Evolutionary conservation across 106 monocot genomes (phyloP), one percentile per base, ranked within the genome.

Genomic region (Allium cepa): DNA sequence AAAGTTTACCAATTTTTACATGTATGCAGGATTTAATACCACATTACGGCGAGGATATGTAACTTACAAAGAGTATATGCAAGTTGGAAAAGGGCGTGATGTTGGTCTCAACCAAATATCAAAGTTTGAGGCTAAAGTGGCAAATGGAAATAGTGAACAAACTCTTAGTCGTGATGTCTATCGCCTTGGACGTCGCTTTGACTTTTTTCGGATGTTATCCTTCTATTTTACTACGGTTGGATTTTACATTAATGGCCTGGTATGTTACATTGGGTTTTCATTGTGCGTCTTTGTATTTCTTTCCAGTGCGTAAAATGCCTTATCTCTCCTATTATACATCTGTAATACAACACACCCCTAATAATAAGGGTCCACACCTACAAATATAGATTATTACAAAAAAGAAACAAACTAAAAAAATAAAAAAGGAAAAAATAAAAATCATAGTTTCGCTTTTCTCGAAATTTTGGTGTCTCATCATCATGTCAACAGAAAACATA

Each of bases 71-170:
- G 90, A 90, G 71, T 90, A 90, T 72, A 86, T 90, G 69, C 85
- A 91, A 77, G 75, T 91, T 51, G 91, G 91, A 11, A 91, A 91
- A 76, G 91, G 91, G 7, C 87, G 91, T 69, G 91, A 91, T 77
- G 86, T 91, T 22, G 91, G 91, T 76, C 83, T 91, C 11, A 91
- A 91, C 79, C 87, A 91, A 64, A 91, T 91, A 69, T 86, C 87
- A 11, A 83, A 87, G 61, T 91, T 91, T 63, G 91, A 91, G 79
- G 91, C 81, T 17, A 91, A 91, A 80, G 81, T 91, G 16, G 81
- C 91, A 17, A 87, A 87, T 79, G 91, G 91, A 22, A 91, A 91
- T 55, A 77, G 87, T 64, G 91, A 91, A 73, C 91, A 91, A 72
- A 63, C 81, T 46, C 76, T 91, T 27, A 91, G 91, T 49, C 83